Evolutionary conservation across 305 asterid genomes (phyloP), one percentile per base, ranked within the genome.

Genomic region (Petunia hybrid): DNA sequence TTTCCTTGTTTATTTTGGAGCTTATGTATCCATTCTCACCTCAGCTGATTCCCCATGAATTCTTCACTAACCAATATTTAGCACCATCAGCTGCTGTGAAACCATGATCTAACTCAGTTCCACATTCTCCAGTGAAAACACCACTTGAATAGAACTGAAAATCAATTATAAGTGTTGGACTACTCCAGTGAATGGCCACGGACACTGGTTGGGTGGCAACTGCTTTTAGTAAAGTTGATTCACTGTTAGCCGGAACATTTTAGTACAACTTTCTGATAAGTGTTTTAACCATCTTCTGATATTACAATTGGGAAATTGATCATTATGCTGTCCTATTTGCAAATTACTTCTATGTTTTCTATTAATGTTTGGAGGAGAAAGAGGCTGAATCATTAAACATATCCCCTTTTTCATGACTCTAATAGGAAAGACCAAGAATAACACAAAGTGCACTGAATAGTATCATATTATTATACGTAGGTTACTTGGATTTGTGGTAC

Each of bases 71-170:
- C 97, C 99, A 92, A 45, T 93, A 95, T n/a, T 91, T 89, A 0
- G 92, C 91, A 8, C 97, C 97, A n/a, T 93, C 98, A 0, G 69
- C 95, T 6, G 81, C 83, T 0, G 90, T 96, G 46, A 91, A 97
- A 1, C 95, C 97, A 22, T 95, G 98, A 86, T 95, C 89, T 14
- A 95, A 94, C 88, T 92, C 97, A 7, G 86, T 93, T 14, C 95
- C 98, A 76, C 97, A 93, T 0, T 81, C 46, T 53, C 96, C 96
- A 0, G 83, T 90, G 62, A 78, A 93, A 64, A 94, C 93, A 46
- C 97, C 97, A 94, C 91, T 67, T 77, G 97, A 91, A 87, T 92
- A 94, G 85, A 94, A 94, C 43, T 92, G 98, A 80, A 94, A 38
- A 60, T 89, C 82, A 22, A 22, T 22, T 22, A 22, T 22, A 22